Evolutionary conservation across 495 filamentous ascomycete species (phyloP), one percentile per base, ranked within the genome.

Genomic region (Aspergillus ellipticus): DNA sequence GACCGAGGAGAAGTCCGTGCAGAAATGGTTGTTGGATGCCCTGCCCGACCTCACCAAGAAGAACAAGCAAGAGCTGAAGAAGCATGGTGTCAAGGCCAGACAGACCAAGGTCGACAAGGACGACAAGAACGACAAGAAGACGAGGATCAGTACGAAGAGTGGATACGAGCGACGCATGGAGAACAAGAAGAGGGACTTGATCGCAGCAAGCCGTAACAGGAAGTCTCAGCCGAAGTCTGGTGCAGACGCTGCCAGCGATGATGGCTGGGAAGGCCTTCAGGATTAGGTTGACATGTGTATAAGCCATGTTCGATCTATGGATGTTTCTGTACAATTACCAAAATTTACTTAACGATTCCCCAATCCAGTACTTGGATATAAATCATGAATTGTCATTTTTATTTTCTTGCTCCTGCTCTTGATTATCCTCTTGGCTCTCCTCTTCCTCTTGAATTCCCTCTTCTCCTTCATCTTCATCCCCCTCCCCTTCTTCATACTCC

Each of bases 71-170:
- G 83, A 82, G 57, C 62, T 97, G 61, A 97, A 93, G 77, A 82
- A 79, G 64, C 78, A 84, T 56, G 94, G 94, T 13, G 88, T 97
- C 29, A 87, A 94, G 74, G 85, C 83, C 6, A 79, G 90, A 54
- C 79, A 89, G 51, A 57, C 65, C 20, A 74, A 75, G 35, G 74
- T 71, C 6, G 74, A 66, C 24, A 66, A 68, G n/a, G 76, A 71
- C 11, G 75, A 64, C 8, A 74, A 70, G 22, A 68, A 67, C n/a
- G 61, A 68, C 52, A 69, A 66, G 42, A 74, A 69, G 62, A 72
- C 79, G 50, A 79, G 85, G 54, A 98, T 98, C 66, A 92, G 89
- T 60, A 96, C 90, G 0, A 95, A 93, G 82, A 95, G 92, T 67
- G 88, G 90, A 9, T 97, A 84, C 77, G 90, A 97, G 66, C 80